A percentile compares a stretch with the other conserved stretches of the same genome.
These are phyloP conservation scores for Wickerhamomyces silvicola DNA, from an alignment of 805 yeast species.

Conservation along the genomic window DNA sequence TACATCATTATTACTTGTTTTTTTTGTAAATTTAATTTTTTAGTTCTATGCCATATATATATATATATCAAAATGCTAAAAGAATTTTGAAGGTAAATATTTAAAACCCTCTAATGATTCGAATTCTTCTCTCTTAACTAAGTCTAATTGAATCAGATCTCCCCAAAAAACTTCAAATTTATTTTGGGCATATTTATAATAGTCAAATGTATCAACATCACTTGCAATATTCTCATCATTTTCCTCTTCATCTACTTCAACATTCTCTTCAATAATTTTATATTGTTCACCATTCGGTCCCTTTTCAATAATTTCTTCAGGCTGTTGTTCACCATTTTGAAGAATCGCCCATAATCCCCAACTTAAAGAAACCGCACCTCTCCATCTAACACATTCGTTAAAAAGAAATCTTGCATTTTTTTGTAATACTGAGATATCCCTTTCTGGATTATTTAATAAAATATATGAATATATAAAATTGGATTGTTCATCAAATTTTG, in stretches of 20 bases:
- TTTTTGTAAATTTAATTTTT: neutral
- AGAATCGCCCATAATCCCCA: constrained; percentile 95
- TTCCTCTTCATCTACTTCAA: constrained; percentile 21
- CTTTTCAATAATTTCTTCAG: constrained; percentile 28
- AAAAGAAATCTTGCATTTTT: constrained; percentile 44
- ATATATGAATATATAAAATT: constrained; percentile 75
- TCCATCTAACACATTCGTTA: constrained; percentile 69
- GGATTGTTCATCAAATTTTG: constrained; percentile 59
- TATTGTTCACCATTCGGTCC: constrained; percentile 55
- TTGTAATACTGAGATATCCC: constrained; percentile 30
- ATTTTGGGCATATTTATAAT: constrained; percentile 65
- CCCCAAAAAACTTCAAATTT: constrained; percentile 70
- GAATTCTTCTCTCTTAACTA: constrained; percentile 31
- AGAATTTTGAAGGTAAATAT: constrained; percentile 19
- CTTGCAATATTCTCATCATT: constrained; percentile 21
- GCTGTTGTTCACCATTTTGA: constrained; percentile 46
- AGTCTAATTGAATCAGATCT: constrained; percentile 59
- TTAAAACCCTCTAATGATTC: constrained; percentile 32
- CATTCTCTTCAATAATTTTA: constrained; percentile 22
- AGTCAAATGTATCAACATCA: constrained; percentile 66
- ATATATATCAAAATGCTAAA: constrained; percentile 10
- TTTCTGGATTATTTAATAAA: constrained; percentile 38
- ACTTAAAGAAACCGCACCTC: constrained; percentile 67
- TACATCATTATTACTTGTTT: neutral
- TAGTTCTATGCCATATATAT: neutral